Percentiles rank a stretch among this genome's conserved stretches.
Evolutionary conservation across 768 basidiomycete species (phyloP).

Genomic region (Aureoboletus auriporus): DNA sequence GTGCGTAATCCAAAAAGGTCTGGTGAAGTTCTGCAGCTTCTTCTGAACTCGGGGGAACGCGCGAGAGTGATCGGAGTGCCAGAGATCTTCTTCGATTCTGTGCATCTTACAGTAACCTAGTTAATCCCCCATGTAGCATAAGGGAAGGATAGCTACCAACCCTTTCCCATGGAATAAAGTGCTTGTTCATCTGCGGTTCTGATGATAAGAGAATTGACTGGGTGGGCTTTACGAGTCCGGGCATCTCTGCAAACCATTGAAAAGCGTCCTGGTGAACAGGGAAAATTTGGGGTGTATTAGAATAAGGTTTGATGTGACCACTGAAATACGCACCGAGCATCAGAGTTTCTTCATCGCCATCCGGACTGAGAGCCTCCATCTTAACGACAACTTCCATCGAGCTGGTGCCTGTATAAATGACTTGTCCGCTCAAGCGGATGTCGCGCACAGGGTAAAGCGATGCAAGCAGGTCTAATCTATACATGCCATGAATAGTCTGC

Average conservation of each 20-base stretch:
- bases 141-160: constrained; percentile 32
- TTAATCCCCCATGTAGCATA: neutral
- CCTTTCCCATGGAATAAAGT: constrained; percentile 64
- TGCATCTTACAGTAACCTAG: constrained; percentile 40
- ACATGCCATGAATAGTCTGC: neutral
- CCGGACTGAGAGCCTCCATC: constrained; percentile 62
- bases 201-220: constrained; percentile 60
- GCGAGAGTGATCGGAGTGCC: constrained; percentile 58
- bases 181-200: constrained; percentile 59
- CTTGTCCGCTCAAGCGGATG: constrained; percentile 73
- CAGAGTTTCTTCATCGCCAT: constrained; percentile 54
- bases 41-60: constrained; percentile 66
- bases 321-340: constrained; percentile 45
- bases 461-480: constrained; percentile 64
- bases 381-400: constrained; percentile 87
- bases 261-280: constrained; percentile 64
- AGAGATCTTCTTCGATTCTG: constrained; percentile 53
- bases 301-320: neutral
- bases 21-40: constrained; percentile 70
- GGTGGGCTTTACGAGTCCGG: constrained; percentile 54
- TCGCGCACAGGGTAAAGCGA: constrained; percentile 59
- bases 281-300: neutral
- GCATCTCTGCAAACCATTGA: constrained; percentile 85
- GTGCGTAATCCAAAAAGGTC: constrained; percentile 60
- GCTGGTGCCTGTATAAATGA: constrained; percentile 70